Conservation (phyloP, 108 stramenopile genomes). For the Cyclostephanos invisitatus region DNA sequence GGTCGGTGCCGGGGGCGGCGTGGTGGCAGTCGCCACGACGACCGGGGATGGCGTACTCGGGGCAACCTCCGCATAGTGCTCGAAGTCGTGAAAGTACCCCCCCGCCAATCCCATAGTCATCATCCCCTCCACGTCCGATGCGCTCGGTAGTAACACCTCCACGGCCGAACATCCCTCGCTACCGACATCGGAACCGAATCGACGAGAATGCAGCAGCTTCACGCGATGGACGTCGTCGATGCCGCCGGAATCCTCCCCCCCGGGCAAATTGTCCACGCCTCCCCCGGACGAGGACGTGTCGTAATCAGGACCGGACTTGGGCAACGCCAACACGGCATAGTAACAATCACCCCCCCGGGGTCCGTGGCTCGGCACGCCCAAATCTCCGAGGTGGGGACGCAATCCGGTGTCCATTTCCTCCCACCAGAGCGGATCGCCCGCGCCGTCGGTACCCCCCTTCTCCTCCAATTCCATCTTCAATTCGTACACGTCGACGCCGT, state of each 20-base stretch:
- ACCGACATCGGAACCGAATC: constrained; percentile 26
- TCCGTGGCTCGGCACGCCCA: constrained; percentile 19
- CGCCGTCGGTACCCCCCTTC: neutral
- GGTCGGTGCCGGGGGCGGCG: neutral
- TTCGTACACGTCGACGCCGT: constrained; percentile 36
- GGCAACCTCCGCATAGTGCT: constrained; percentile 4
- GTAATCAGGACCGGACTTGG: neutral
- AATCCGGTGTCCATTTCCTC: constrained; percentile 21
- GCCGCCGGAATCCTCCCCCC: neutral
- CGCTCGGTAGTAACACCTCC: constrained; percentile 19
- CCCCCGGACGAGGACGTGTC: neutral
- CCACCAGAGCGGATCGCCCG: constrained; percentile 29
- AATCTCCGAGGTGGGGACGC: constrained; percentile 25
- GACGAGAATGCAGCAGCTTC: constrained; percentile 34
- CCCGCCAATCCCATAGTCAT: neutral
- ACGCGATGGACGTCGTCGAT: constrained; percentile 3
- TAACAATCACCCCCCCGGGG: constrained; percentile 39
- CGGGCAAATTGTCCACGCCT: neutral
- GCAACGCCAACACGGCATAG: constrained; percentile 42
- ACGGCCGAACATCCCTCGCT: constrained; percentile 43
- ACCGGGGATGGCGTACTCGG: neutral
- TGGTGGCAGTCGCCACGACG: neutral
- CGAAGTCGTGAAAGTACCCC: constrained; percentile 32
- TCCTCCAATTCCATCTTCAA: constrained; percentile 1
- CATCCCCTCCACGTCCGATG: neutral